Conservation (phyloP, 139 green algal species). For the Coelastrella sp. region DNA sequence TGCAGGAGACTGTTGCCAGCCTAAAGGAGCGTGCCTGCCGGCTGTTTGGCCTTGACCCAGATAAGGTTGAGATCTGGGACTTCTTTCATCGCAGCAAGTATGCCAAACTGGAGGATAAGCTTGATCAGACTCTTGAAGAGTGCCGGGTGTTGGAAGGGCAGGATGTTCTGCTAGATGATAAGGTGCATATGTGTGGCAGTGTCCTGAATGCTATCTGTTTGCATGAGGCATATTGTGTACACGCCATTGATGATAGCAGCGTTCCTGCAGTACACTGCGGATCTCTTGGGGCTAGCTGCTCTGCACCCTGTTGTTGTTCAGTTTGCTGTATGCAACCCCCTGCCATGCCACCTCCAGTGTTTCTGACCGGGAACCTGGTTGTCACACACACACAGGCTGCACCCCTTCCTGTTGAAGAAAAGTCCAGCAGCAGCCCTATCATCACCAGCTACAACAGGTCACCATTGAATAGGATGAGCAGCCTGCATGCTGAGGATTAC, state of each 20-base stretch:
- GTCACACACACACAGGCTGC: background rate
- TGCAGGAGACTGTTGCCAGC: conserved; percentile 57
- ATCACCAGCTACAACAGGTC: background rate
- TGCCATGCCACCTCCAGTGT: no score
- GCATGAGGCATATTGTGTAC: background rate
- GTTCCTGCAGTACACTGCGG: no score
- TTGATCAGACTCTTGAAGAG: conserved; percentile 32
- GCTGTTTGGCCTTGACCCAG: conserved; percentile 53
- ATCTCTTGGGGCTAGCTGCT: no score
- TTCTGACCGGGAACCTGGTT: conserved; percentile 44
- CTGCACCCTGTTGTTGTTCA: no score
- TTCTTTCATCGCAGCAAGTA: conserved; percentile 53
- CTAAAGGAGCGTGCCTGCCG: conserved; percentile 67
- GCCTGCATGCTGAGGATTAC: conserved; percentile 10
- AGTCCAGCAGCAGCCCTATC: conserved; percentile 41
- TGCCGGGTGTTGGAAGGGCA: conserved; percentile 47
- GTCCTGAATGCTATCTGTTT: background rate
- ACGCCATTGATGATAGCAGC: conserved; percentile 23
- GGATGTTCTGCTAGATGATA: conserved; percentile 59
- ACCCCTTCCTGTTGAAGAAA: conserved; percentile 14
- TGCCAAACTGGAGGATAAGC: conserved; percentile 3
- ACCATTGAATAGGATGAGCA: background rate
- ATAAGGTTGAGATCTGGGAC: conserved; percentile 60
- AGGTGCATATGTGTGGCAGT: conserved; percentile 26
- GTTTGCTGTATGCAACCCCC: no score